Evolutionary conservation across 495 filamentous ascomycete species (phyloP), one percentile per base, ranked within the genome.

Genomic region (Aspergillus incahuasiensis): DNA sequence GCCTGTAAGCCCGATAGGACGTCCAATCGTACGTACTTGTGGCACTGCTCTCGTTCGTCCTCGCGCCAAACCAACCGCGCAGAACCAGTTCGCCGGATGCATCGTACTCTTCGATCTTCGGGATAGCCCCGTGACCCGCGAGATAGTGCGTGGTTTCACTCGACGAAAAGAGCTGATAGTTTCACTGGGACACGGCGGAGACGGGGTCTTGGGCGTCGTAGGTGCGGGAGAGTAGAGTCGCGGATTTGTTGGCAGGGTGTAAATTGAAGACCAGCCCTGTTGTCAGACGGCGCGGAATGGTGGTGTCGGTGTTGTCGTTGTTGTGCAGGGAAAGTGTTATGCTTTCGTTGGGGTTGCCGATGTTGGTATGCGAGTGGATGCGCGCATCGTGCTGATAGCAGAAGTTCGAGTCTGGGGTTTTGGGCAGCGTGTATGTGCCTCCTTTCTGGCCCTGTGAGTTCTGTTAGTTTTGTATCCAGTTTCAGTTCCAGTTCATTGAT

Each of bases 21-120:
- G 32, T 35, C 32, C 32, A 35, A 12, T 35, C 32, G 13, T 35
- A 35, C 32, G 32, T 35, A 35, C 32, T 35, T 47, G 40, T 52
- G 59, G 57, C 15, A 39, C 25, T 43, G 40, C 56, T 55, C 12
- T 65, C 62, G 20, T 48, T 58, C 1, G 12, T 35, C 32, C 13
- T 35, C 32, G 32, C 32, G 2, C 64, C 64, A 48, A 67, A 67
- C 9, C 52, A 35, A 7, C 58, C 64, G 1, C 57, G 38, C 59
- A 69, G 62, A n/a, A 65, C 59, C 7, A 65, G 42, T 2, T 35
- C 32, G 1, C 64, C 67, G 18, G 48, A 25, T 1, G 45, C 58
- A 54, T 67, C 63, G 57, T 68, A 75, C 58, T 82, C 79, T 7
- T 76, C 74, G 12, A 80, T 38, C 1, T 75, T 68, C 25, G 74